phyloP scores from a whole-genome alignment of 305 asterid species.

The Plantago lanceolata region DNA sequence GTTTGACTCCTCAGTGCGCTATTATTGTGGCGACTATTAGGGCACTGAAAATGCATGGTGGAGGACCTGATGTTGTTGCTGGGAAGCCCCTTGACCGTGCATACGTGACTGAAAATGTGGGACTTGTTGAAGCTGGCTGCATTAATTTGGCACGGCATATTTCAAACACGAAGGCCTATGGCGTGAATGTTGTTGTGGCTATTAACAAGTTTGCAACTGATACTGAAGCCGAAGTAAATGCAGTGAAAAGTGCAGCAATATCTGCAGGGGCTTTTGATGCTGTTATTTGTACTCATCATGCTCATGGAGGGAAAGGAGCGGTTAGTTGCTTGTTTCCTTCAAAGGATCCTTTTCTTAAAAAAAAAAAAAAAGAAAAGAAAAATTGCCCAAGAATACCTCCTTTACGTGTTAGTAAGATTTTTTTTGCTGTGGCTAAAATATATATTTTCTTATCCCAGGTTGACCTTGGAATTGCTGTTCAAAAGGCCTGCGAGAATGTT shows the following conservation, averaged over 20 bases:
- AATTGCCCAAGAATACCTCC: neutral
- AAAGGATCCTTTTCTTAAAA: no score
- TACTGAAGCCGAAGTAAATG: conserved; percentile 75
- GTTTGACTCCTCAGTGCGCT: conserved; percentile 85
- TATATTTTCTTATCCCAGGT: conserved; percentile 45
- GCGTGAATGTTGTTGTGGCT: conserved; percentile 93
- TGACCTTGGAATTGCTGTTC: conserved; percentile 84
- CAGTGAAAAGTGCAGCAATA: conserved; percentile 65
- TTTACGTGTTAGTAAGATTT: neutral
- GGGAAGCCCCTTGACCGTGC: conserved; percentile 93
- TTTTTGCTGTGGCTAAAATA: neutral
- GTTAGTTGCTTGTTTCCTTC: conserved; percentile 38
- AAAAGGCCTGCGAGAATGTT: conserved; percentile 79
- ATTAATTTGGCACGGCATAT: conserved; percentile 75
- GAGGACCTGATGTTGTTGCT: conserved; percentile 89
- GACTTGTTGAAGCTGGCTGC: conserved; percentile 94
- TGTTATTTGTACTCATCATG: conserved; percentile 87
- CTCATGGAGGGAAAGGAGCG: conserved; percentile 98
- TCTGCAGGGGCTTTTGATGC: conserved; percentile 95
- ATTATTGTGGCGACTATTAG: conserved; percentile 84
- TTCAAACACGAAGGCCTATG: conserved; percentile 70
- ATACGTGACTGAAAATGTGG: conserved; percentile 74
- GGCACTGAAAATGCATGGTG: conserved; percentile 98
- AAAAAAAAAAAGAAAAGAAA: no score
- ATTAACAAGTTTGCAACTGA: conserved; percentile 86